phyloP scores from a whole-genome alignment of 768 basidiomycete species.

The Hemileccinum rubropunctum region DNA sequence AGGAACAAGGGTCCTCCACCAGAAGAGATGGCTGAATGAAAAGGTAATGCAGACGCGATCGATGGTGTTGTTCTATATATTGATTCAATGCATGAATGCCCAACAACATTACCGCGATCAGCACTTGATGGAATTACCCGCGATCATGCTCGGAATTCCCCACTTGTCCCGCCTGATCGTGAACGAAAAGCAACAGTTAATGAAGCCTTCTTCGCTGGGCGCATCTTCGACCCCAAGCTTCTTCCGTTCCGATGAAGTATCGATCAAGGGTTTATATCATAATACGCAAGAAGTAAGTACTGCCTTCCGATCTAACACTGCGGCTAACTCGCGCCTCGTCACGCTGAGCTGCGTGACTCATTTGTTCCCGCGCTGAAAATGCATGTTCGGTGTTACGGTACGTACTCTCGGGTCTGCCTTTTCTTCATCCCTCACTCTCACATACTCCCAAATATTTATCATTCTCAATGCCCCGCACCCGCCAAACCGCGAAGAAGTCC shows the following conservation, averaged over 20 bases:
- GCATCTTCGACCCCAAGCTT: constrained; percentile 24
- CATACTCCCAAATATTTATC: no score
- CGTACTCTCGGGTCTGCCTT: no score
- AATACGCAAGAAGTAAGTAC: constrained; percentile 90
- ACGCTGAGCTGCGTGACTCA: no score
- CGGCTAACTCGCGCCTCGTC: no score
- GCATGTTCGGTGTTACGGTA: no score
- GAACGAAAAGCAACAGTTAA: constrained; percentile 91
- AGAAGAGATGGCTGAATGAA: constrained; percentile 50
- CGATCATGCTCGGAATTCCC: constrained; percentile 88
- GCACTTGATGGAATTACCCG: constrained; percentile 83
- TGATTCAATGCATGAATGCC: neutral
- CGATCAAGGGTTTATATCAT: constrained; percentile 69
- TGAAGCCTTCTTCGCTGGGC: constrained; percentile 65
- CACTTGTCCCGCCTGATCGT: constrained; percentile 81
- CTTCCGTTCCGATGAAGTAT: constrained; percentile 33
- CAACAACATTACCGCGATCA: constrained; percentile 26
- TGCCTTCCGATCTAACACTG: no score
- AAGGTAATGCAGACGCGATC: neutral
- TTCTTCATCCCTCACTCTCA: no score
- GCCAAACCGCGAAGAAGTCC: no score
- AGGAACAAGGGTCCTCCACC: constrained; percentile 51
- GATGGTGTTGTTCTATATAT: neutral
- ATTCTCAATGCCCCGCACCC: no score
- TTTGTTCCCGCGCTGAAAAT: no score